Evolutionary conservation across 1,139 yeast species (phyloP).

Genomic region (Yamadazyma songkhlaensis): DNA sequence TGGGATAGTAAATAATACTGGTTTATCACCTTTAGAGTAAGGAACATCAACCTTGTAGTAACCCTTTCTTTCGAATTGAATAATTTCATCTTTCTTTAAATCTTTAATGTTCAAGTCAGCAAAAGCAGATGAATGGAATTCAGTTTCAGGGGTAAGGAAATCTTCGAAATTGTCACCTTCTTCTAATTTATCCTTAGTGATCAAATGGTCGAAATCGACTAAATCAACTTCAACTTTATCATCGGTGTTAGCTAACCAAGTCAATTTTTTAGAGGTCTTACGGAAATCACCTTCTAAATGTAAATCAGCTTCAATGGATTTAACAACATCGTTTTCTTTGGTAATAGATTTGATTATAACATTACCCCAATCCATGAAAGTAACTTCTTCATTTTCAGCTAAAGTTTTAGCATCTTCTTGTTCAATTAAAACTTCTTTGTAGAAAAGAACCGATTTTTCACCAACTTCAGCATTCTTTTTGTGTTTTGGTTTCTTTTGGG

Average conservation of each 20-base stretch:
- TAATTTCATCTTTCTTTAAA: slow-evolving; percentile 80
- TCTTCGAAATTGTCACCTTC: slow-evolving; percentile 95
- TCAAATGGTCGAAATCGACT: slow-evolving; percentile 92
- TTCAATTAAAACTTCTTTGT: slow-evolving; percentile 69
- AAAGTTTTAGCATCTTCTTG: slow-evolving; percentile 83
- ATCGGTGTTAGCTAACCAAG: slow-evolving; percentile 89
- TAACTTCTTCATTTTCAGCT: slow-evolving; percentile 78
- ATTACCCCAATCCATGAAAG: slow-evolving; percentile 99
- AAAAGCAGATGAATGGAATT: slow-evolving; percentile 73
- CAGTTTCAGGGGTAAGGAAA: slow-evolving; percentile 84
- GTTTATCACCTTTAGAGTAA: slow-evolving; percentile 56
- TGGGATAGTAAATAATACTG: slow-evolving; percentile 89
- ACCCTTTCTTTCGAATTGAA: slow-evolving; percentile 97
- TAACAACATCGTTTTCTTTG: slow-evolving; percentile 53
- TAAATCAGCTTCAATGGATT: slow-evolving; percentile 71
- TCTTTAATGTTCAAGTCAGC: slow-evolving; percentile 79
- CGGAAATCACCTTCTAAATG: slow-evolving; percentile 97
- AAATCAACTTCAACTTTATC: slow-evolving; percentile 71
- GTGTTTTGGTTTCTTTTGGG: slow-evolving; percentile 85
- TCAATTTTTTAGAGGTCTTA: slow-evolving; percentile 90
- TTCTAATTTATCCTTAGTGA: slow-evolving; percentile 93
- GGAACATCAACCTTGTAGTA: slow-evolving; percentile 81
- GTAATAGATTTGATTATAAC: slow-evolving; percentile 72
- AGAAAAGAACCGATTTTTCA: slow-evolving; percentile 69
- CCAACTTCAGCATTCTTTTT: slow-evolving; percentile 95